Percentiles rank a stretch among this genome's conserved stretches.
These are phyloP conservation scores for Ceratobasidium sp. DNA, from an alignment of 1,284 basidiomycete genomes.

Conservation along the genomic window DNA sequence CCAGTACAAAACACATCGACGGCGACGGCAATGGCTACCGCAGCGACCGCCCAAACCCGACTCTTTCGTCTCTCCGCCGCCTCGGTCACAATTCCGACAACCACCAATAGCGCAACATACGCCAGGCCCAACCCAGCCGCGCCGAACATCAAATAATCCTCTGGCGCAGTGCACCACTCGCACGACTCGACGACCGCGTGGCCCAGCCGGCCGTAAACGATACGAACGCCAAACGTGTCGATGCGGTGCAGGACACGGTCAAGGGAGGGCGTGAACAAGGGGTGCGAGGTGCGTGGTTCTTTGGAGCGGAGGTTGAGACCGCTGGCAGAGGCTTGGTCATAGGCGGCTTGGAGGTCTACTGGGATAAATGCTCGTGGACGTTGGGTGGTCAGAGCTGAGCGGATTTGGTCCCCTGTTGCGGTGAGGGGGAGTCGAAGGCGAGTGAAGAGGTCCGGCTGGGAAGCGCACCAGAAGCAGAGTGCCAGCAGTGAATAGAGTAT, in stretches of 20 bases:
- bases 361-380: constrained; percentile 38
- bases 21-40: constrained; percentile 4
- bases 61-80: constrained; percentile 37
- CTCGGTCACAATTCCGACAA: constrained; percentile 37
- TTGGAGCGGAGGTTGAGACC: constrained; percentile 11
- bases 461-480: constrained; percentile 15
- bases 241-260: constrained; percentile 36
- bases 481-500: constrained; percentile 27
- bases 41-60: constrained; percentile 13
- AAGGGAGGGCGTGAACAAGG: constrained; percentile 37
- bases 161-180: constrained; percentile 36
- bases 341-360: background rate
- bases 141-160: constrained; percentile 37
- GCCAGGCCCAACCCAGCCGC: constrained; percentile 28
- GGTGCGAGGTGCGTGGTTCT: constrained; percentile 33
- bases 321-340: constrained; percentile 1
- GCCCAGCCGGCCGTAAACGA: constrained; percentile 31
- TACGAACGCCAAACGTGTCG: constrained; percentile 39
- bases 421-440: constrained; percentile 33
- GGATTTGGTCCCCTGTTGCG: constrained; percentile 24
- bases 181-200: constrained; percentile 29
- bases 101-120: constrained; percentile 16
- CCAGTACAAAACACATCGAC: constrained; percentile 31
- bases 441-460: constrained; percentile 43
- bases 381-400: constrained; percentile 39